A percentile compares a stretch with the other conserved stretches of the same genome.
Conservation (phyloP, 2,329 filamentous ascomycete genomes). For the Hypoxylon sp. region DNA sequence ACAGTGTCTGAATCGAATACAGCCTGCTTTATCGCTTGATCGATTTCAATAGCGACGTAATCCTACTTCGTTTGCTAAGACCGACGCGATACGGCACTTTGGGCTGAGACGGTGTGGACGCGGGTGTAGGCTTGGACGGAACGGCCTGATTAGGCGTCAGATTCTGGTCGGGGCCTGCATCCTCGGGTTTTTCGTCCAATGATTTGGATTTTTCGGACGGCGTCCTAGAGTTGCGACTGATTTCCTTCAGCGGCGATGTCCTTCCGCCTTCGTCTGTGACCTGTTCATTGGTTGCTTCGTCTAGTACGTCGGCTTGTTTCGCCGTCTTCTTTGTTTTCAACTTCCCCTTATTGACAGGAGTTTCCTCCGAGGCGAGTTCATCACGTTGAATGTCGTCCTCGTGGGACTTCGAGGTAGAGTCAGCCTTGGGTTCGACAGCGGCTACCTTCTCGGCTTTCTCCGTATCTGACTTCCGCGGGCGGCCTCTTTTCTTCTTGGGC, state of each 20-base stretch:
- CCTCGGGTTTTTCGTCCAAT: slow-evolving; percentile 1
- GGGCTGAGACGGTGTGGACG: slow-evolving; percentile 38
- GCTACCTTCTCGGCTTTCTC: slow-evolving; percentile 21
- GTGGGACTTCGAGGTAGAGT: background rate
- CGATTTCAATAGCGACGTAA: slow-evolving; percentile 55
- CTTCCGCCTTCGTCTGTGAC: background rate
- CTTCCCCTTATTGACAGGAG: slow-evolving; percentile 12
- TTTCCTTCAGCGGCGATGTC: slow-evolving; percentile 33
- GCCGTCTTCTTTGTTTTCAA: slow-evolving; percentile 18
- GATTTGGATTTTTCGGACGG: slow-evolving; percentile 24
- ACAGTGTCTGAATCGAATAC: background rate
- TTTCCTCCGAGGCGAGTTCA: slow-evolving; percentile 3
- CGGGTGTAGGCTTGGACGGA: slow-evolving; percentile 27
- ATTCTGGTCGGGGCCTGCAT: slow-evolving; percentile 10
- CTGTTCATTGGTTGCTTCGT: slow-evolving; percentile 1
- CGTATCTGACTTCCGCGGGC: slow-evolving; percentile 42
- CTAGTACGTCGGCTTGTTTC: slow-evolving; percentile 14
- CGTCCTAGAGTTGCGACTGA: slow-evolving; percentile 31
- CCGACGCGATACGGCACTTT: slow-evolving; percentile 56
- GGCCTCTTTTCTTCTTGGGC: slow-evolving; percentile 45
- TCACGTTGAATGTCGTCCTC: background rate
- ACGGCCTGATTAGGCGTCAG: slow-evolving; percentile 24
- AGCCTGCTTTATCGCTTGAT: slow-evolving; percentile 50
- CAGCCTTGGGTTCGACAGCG: slow-evolving; percentile 1
- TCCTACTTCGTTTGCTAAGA: slow-evolving; percentile 56